Evolutionary conservation across 345 rosid species (phyloP).

Genomic region (Lepidium didymum): DNA sequence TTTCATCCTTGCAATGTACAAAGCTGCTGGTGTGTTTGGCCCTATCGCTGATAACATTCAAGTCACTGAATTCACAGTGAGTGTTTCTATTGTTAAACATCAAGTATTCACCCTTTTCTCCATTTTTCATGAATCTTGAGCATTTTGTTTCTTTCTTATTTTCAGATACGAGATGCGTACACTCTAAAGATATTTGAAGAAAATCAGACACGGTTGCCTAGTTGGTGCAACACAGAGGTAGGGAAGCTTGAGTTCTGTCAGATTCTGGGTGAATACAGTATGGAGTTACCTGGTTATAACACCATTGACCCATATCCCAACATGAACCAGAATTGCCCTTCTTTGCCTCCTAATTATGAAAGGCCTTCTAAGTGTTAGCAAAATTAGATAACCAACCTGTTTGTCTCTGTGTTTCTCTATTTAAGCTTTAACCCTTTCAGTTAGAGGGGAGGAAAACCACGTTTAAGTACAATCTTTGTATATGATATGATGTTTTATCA

Average conservation of each 20-base stretch:
- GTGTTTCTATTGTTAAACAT: background rate
- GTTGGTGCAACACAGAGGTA: constrained; percentile 65
- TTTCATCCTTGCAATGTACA: constrained; percentile 88
- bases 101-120: background rate
- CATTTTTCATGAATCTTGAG: background rate
- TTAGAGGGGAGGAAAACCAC: background rate
- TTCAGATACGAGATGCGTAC: constrained; percentile 86
- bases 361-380: constrained; percentile 62
- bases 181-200: constrained; percentile 69
- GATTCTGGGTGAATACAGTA: constrained; percentile 75
- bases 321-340: constrained; percentile 91
- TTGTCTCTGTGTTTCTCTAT: constrained; percentile 1
- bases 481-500: background rate
- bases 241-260: constrained; percentile 66
- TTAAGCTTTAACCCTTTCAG: background rate
- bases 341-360: constrained; percentile 78
- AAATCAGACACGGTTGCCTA: constrained; percentile 64
- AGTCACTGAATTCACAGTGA: constrained; percentile 95
- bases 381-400: background rate
- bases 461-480: background rate
- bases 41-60: constrained; percentile 62
- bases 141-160: background rate
- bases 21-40: constrained; percentile 82
- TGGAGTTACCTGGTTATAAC: constrained; percentile 86
- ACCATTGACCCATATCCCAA: constrained; percentile 70